These are phyloP conservation scores for Trichosanthes cucumerina DNA, from an alignment of 306 rosid species.

Conservation along the genomic window DNA sequence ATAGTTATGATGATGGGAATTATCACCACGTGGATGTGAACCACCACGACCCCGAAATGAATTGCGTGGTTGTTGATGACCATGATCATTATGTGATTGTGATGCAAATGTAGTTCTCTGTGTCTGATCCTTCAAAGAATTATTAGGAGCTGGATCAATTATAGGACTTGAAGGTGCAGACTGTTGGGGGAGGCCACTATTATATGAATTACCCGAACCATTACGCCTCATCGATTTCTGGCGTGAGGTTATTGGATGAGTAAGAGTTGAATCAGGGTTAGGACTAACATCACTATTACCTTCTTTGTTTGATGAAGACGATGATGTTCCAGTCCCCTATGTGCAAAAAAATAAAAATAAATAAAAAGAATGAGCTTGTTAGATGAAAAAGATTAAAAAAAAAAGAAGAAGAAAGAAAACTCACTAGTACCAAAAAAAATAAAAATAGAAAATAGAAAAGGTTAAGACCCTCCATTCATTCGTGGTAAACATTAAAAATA, in stretches of 20 bases:
- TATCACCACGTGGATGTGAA: constrained; percentile 64
- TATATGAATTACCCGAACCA: constrained; percentile 33
- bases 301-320: constrained; percentile 43
- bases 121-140: constrained; percentile 40
- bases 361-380: constrained; percentile 20
- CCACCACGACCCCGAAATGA: constrained; percentile 51
- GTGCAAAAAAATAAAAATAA: constrained; percentile 16
- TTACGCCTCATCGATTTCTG: constrained; percentile 39
- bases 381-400: constrained; percentile 5
- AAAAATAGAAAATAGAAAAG: neutral
- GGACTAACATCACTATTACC: constrained; percentile 13
- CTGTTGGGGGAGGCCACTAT: constrained; percentile 38
- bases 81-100: constrained; percentile 36
- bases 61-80: constrained; percentile 44
- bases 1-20: constrained; percentile 46
- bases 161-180: constrained; percentile 26
- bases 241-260: constrained; percentile 27
- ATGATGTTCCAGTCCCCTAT: constrained; percentile 41
- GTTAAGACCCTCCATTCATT: neutral
- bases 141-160: constrained; percentile 31
- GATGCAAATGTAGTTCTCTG: constrained; percentile 41
- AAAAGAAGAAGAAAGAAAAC: neutral
- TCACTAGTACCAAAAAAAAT: neutral
- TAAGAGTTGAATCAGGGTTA: constrained; percentile 19
- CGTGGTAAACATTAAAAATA: neutral